A percentile compares a stretch with the other conserved stretches of the same genome.
Evolutionary conservation across 768 basidiomycete genomes (phyloP).

Genomic region (Pisolithus microcarpus): DNA sequence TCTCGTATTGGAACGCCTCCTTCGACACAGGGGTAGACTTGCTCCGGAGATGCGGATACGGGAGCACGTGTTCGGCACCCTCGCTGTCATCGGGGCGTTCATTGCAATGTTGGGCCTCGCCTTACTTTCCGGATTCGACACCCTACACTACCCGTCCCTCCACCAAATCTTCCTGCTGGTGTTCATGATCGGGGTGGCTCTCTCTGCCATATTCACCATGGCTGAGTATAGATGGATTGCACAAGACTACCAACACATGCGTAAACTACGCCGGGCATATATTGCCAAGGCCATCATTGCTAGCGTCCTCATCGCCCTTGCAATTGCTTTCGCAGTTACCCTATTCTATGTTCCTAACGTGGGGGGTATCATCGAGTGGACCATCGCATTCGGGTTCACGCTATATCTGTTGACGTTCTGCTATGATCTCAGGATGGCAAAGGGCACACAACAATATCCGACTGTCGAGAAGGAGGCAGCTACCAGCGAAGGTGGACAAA

Average conservation of each 20-base stretch:
- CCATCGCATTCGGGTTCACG: constrained; percentile 63
- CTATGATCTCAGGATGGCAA: constrained; percentile 61
- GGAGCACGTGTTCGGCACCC: constrained; percentile 45
- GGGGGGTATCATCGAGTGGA: constrained; percentile 71
- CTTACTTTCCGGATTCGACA: constrained; percentile 67
- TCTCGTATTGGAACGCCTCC: constrained; percentile 52
- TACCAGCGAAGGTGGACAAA: not conserved
- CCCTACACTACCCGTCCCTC: constrained; percentile 39
- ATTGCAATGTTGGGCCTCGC: constrained; percentile 61
- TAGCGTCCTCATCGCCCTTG: constrained; percentile 46
- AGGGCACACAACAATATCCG: constrained; percentile 9
- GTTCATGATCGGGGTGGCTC: constrained; percentile 64
- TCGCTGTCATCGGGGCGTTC: constrained; percentile 56
- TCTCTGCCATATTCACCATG: constrained; percentile 71
- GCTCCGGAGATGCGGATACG: constrained; percentile 49
- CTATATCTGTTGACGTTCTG: constrained; percentile 68
- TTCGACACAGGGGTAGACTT: constrained; percentile 65
- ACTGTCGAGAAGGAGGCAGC: not conserved
- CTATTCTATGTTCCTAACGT: constrained; percentile 39
- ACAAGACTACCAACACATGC: constrained; percentile 42
- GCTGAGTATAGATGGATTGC: constrained; percentile 64
- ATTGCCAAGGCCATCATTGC: constrained; percentile 57
- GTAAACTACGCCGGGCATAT: constrained; percentile 47
- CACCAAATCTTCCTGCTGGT: constrained; percentile 62
- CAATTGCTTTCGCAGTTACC: constrained; percentile 55